Percentiles rank a stretch among this genome's conserved stretches.
These are phyloP conservation scores for Casaregolazyma lundiana DNA, from an alignment of 1,139 yeast species.

Conservation along the genomic window DNA sequence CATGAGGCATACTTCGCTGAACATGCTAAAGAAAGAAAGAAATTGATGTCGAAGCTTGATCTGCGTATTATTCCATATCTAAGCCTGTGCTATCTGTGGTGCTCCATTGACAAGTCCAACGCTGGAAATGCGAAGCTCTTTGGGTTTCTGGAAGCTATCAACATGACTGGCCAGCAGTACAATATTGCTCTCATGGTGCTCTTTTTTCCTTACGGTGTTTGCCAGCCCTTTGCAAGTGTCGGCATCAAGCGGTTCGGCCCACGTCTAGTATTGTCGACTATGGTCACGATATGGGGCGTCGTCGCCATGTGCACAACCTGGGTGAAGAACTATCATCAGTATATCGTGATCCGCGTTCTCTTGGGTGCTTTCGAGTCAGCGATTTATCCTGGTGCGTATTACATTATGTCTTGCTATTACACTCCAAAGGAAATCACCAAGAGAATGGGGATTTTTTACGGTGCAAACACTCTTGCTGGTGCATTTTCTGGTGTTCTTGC, in stretches of 20 bases:
- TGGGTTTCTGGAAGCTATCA: slow-evolving; percentile 49
- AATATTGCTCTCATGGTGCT: slow-evolving; percentile 51
- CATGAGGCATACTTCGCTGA: slow-evolving; percentile 2
- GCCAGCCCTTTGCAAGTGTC: slow-evolving; percentile 43
- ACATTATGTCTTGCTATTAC: slow-evolving; percentile 27
- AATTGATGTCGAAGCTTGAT: slow-evolving; percentile 46
- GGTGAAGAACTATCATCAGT: slow-evolving; percentile 46
- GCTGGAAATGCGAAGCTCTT: slow-evolving; percentile 59
- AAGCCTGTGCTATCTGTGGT: slow-evolving; percentile 50
- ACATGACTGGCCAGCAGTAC: slow-evolving; percentile 45
- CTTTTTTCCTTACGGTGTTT: slow-evolving; percentile 51
- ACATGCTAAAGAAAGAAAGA: slow-evolving; percentile 14
- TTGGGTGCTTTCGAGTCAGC: slow-evolving; percentile 57
- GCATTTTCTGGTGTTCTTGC: slow-evolving; percentile 34
- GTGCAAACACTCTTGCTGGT: slow-evolving; percentile 35
- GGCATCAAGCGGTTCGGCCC: slow-evolving; percentile 6
- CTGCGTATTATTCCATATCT: slow-evolving; percentile 50
- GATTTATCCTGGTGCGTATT: slow-evolving; percentile 43
- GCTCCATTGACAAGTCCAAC: slow-evolving; percentile 55
- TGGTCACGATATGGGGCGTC: slow-evolving; percentile 49
- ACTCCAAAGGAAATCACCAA: slow-evolving; percentile 36
- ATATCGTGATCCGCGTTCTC: slow-evolving; percentile 50
- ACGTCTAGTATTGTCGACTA: slow-evolving; percentile 36
- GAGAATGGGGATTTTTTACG: slow-evolving; percentile 54
- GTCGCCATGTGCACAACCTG: slow-evolving; percentile 55